Base-by-base conservation (phyloP, 176 grass and related monocot species). In the Areca catechu region DNA sequence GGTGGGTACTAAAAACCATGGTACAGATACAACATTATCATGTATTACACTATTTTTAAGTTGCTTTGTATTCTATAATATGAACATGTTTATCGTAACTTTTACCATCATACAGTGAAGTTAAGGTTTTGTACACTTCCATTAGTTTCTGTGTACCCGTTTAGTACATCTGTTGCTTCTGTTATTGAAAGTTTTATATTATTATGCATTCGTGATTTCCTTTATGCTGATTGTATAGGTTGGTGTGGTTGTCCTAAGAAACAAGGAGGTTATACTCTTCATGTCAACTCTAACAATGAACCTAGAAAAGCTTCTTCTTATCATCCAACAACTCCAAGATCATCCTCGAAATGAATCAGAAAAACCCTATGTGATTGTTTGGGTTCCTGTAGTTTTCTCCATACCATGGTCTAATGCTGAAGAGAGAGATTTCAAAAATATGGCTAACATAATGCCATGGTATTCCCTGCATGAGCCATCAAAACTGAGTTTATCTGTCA, bases 241-340 rank as follows among this genome's bases (percentile, higher is more conserved):
- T 28, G 47, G 67, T 50, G 20, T 70, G 7, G 47, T 50, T 51
- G 67, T 70, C 4, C 22, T 70, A 4, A 70, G 22, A 50, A 50
- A 59, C 16, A 59, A 70, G 29, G 30, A 57, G 6, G 67, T 70
- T 21, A 59, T 70, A 7, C 15, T 70, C 55, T 70, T 70, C 47
- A 70, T 70, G 15, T 70, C 67, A 50, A 58, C 21, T 20, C 4
- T 59, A 7, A 16, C 48, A 34, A 25, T 59, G 27, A 15, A 24
- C 9, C 34, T 22, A 50, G 67, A 70, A 59, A 58, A 70, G 37
- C 67, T 70, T 25, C 67, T 70, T 49, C 20, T 70, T 19, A 49
- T 59, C 3, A 50, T 25, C 18, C 55, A 70, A 50, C 55, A 70
- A 59, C 22, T 50, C 49, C 16, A 29, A 27, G 59, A 70, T 17